These are phyloP conservation scores for Grifola frondosa DNA, from an alignment of 1,284 basidiomycete genomes.

Conservation along the genomic window DNA sequence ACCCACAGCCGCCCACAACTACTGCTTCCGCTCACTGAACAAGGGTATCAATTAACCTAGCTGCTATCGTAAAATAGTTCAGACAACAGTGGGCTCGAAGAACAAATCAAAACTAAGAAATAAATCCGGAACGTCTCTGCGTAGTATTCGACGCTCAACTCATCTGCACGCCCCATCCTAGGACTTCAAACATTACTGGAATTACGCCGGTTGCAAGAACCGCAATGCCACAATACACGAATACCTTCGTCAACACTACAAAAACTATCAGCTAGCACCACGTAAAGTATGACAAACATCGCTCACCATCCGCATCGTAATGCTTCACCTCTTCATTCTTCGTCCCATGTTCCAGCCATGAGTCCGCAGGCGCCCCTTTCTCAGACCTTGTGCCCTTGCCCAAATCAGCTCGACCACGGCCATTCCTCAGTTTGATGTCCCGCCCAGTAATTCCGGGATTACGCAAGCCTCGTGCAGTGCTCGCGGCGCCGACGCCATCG, in stretches of 20 bases:
- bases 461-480: conserved; percentile 12
- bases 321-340: conserved; percentile 51
- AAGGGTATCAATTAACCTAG: no score
- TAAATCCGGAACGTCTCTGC: no score
- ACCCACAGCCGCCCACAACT: no score
- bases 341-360: conserved; percentile 26
- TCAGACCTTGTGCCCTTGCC: conserved; percentile 9
- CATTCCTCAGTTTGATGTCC: no score
- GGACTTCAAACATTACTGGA: conserved; percentile 66
- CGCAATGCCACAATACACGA: conserved; percentile 88
- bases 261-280: conserved; percentile 10
- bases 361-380: conserved; percentile 34
- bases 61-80: no score
- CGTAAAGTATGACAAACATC: conserved; percentile 11
- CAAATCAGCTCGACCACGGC: no score
- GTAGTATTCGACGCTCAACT: conserved; percentile 15
- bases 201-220: conserved; percentile 61
- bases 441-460: conserved; percentile 6
- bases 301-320: conserved; percentile 86
- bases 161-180: conserved; percentile 62
- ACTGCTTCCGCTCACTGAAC: no score
- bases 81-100: no score
- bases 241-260: conserved; percentile 85
- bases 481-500: conserved; percentile 26
- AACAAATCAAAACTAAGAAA: no score